These are phyloP conservation scores for Thymus mandschuricus DNA, from an alignment of 257 asterid genomes.

Conservation along the genomic window DNA sequence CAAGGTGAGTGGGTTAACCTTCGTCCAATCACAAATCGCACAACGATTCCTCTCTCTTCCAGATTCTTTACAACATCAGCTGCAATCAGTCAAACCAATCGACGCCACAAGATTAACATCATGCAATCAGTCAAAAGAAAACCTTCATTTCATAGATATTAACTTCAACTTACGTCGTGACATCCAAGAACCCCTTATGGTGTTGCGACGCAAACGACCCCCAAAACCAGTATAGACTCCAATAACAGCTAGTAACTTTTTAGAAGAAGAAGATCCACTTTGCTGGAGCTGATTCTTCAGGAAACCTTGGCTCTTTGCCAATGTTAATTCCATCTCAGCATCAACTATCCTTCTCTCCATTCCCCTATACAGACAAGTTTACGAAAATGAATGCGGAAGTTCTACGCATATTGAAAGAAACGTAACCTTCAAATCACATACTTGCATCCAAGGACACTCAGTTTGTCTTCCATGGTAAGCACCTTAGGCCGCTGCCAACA, in stretches of 20 bases:
- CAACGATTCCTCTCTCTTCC: conserved; percentile 81
- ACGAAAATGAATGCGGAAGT: conserved; percentile 8
- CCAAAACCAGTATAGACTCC: conserved; percentile 97
- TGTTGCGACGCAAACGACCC: conserved; percentile 71
- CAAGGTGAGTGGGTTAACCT: conserved; percentile 54
- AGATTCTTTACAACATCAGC: conserved; percentile 69
- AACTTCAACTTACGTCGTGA: conserved; percentile 55
- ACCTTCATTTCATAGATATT: not conserved
- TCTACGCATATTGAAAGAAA: conserved; percentile 29
- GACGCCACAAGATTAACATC: not conserved
- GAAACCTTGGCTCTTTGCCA: conserved; percentile 96
- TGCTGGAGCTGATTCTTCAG: conserved; percentile 69
- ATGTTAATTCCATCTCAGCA: conserved; percentile 87
- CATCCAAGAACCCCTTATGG: conserved; percentile 89
- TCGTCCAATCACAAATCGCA: conserved; percentile 88
- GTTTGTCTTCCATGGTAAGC: conserved; percentile 88
- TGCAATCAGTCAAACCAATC: conserved; percentile 41
- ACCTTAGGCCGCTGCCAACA: conserved; percentile 79
- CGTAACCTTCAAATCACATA: conserved; percentile 40
- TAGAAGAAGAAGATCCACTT: conserved; percentile 55
- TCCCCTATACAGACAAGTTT: conserved; percentile 48
- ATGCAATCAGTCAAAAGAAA: not conserved
- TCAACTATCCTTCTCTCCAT: conserved; percentile 83
- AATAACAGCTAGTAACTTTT: conserved; percentile 77
- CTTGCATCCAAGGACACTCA: conserved; percentile 94